These are phyloP conservation scores for Krasilnikovozyma curviuscula DNA, from an alignment of 768 basidiomycete species.

Conservation along the genomic window DNA sequence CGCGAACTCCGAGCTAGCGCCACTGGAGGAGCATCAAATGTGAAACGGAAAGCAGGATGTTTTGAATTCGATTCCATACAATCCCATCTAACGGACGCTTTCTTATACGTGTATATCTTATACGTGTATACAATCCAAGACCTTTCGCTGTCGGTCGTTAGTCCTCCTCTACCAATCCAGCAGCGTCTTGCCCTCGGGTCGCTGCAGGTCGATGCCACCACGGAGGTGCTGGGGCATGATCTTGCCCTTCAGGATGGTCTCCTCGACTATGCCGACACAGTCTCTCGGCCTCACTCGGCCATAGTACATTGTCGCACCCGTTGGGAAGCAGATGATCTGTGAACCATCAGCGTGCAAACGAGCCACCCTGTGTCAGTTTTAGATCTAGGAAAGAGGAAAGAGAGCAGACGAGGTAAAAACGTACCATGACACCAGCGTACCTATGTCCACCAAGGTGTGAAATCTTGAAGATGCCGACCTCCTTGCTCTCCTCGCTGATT, in stretches of 20 bases:
- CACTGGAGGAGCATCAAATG: no score
- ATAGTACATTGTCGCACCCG: conserved; percentile 76
- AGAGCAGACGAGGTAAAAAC: conserved; percentile 24
- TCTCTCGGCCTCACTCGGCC: conserved; percentile 83
- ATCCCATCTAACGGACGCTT: no score
- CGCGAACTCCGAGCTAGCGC: no score
- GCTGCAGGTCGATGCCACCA: conserved; percentile 55
- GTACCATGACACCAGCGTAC: conserved; percentile 74
- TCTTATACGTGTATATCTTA: no score
- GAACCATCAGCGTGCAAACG: neutral
- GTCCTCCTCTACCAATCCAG: conserved; percentile 20
- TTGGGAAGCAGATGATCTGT: conserved; percentile 52
- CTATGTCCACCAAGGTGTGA: conserved; percentile 90
- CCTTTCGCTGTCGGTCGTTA: no score
- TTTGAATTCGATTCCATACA: no score
- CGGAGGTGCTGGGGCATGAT: conserved; percentile 69
- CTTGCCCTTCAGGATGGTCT: conserved; percentile 68
- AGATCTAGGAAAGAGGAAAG: neutral
- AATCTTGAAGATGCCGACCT: conserved; percentile 55
- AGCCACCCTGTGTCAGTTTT: neutral
- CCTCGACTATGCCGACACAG: conserved; percentile 37
- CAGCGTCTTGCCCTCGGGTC: conserved; percentile 17
- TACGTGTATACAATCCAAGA: no score
- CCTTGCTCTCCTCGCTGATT: conserved; percentile 31
- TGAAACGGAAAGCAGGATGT: no score